A percentile compares a stretch with the other conserved stretches of the same genome.
Evolutionary conservation across 2,329 filamentous ascomycete genomes (phyloP).

Genomic region (Neoarthrinium moseri): DNA sequence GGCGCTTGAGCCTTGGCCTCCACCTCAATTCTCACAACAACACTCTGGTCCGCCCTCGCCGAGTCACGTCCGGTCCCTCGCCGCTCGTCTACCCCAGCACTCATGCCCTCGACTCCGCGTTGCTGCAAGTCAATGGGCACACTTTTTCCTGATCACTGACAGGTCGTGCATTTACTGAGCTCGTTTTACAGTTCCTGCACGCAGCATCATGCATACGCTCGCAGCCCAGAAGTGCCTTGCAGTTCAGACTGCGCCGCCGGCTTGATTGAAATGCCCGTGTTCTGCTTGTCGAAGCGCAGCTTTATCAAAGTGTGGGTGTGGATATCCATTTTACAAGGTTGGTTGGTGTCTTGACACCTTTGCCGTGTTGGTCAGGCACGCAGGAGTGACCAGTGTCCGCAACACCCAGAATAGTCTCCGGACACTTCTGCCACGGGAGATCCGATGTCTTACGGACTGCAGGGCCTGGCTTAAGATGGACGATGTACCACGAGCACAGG

Average conservation of each 20-base stretch:
- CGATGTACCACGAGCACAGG: no score
- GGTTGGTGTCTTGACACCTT: slow-evolving; percentile 10
- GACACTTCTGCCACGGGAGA: no score
- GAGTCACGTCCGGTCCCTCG: background rate
- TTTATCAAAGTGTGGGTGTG: slow-evolving; percentile 14
- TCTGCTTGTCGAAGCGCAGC: background rate
- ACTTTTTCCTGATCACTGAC: no score
- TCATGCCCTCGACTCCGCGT: background rate
- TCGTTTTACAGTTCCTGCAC: background rate
- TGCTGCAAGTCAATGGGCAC: background rate
- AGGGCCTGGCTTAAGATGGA: no score
- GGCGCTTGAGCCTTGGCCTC: no score
- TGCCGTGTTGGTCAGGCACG: slow-evolving; percentile 17
- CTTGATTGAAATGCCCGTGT: no score
- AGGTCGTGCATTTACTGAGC: no score
- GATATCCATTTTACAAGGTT: slow-evolving; percentile 14
- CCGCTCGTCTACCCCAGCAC: background rate
- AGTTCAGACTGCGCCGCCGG: no score
- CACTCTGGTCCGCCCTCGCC: no score
- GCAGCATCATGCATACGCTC: no score
- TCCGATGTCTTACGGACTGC: no score
- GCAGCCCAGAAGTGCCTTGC: no score
- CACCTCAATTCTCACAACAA: background rate
- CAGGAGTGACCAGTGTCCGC: slow-evolving; percentile 18
- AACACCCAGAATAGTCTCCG: slow-evolving; percentile 13